phyloP scores from a whole-genome alignment of 2,329 filamentous ascomycete genomes.

The Neonectria magnoliae region DNA sequence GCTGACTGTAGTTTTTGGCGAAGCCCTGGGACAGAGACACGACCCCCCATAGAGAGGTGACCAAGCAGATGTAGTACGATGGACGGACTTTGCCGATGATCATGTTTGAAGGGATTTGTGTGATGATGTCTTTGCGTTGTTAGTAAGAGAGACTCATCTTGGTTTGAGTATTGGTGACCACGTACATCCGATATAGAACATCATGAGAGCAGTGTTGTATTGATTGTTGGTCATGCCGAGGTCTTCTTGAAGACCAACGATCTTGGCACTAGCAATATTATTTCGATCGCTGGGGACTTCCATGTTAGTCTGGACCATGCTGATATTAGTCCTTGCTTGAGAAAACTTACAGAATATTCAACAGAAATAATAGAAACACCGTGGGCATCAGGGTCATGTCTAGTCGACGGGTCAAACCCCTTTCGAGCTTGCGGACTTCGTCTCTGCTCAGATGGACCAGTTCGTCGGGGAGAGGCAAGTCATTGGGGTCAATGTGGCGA shows the following conservation, averaged over 20 bases:
- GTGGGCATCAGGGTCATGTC: constrained; percentile 20
- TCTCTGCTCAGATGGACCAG: constrained; percentile 5
- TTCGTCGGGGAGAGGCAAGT: constrained; percentile 15
- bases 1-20: constrained; percentile 17
- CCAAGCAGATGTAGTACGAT: constrained; percentile 19
- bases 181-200: constrained; percentile 21
- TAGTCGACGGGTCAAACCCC: constrained; percentile 4
- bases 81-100: constrained; percentile 21
- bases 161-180: neutral
- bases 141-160: neutral
- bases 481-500: constrained; percentile 13
- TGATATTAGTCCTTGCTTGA: too few species aligned
- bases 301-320: neutral
- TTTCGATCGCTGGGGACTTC: constrained; percentile 7
- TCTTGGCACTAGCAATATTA: constrained; percentile 19
- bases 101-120: constrained; percentile 19
- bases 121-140: constrained; percentile 15
- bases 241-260: constrained; percentile 16
- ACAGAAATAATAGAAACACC: constrained; percentile 8
- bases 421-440: constrained; percentile 10
- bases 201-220: constrained; percentile 19
- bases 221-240: constrained; percentile 13
- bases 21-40: constrained; percentile 17
- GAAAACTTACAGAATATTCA: constrained; percentile 15
- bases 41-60: constrained; percentile 17